Percentiles rank a stretch among this genome's conserved stretches.
phyloP scores from a whole-genome alignment of 768 basidiomycete species.

The Tylopilus intermedius region DNA sequence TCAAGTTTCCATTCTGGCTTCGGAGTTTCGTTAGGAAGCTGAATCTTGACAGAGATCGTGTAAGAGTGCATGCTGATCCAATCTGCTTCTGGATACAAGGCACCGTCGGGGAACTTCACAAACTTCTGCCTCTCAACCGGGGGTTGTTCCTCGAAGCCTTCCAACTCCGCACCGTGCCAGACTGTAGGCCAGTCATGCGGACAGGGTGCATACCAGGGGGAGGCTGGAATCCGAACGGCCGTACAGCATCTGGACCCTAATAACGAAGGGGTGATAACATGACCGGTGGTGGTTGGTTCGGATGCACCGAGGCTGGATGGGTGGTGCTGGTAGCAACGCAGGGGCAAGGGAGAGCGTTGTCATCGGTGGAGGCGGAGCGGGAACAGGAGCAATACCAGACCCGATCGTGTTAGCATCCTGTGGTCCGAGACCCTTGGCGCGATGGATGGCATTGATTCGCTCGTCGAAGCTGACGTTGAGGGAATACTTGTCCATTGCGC shows the following conservation, averaged over 20 bases:
- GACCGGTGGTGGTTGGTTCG: constrained; percentile 55
- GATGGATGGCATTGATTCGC: constrained; percentile 95
- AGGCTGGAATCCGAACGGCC: constrained; percentile 77
- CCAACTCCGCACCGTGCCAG: constrained; percentile 75
- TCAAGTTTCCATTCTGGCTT: constrained; percentile 94
- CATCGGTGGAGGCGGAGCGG: constrained; percentile 59
- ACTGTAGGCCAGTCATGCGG: constrained; percentile 56
- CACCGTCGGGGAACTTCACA: constrained; percentile 79
- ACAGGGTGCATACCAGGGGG: constrained; percentile 63
- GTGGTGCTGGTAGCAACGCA: constrained; percentile 68
- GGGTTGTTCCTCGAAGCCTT: constrained; percentile 62
- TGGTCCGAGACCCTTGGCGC: constrained; percentile 82
- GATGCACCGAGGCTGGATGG: constrained; percentile 48
- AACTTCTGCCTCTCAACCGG: constrained; percentile 86
- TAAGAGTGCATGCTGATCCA: constrained; percentile 92
- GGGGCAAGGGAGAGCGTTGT: constrained; percentile 64
- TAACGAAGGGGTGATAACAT: constrained; percentile 85
- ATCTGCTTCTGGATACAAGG: constrained; percentile 79
- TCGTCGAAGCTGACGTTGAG: constrained; percentile 93
- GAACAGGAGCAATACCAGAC: constrained; percentile 80
- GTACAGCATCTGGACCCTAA: constrained; percentile 70
- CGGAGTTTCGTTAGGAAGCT: constrained; percentile 74
- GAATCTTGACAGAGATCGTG: constrained; percentile 79
- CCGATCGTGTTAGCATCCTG: constrained; percentile 79
- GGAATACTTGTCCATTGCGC: constrained; percentile 90